Conservation (phyloP, 345 rosid species). For the Lepidium didymum region DNA sequence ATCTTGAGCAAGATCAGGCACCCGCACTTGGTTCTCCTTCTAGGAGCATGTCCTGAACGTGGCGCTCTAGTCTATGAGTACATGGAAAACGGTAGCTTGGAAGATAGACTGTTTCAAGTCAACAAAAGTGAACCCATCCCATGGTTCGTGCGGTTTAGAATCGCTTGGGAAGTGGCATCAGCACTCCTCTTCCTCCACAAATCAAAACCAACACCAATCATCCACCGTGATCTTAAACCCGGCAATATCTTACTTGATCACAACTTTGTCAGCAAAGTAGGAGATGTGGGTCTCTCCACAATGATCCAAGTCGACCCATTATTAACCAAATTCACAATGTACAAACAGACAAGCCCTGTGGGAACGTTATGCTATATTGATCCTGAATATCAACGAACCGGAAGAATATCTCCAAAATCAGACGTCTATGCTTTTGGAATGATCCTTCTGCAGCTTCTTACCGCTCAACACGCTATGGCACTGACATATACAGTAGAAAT, state of each 20-base stretch:
- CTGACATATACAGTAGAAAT: slow-evolving; percentile 55
- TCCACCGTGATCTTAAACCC: slow-evolving; percentile 91
- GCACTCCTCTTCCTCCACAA: slow-evolving; percentile 77
- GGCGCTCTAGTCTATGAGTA: slow-evolving; percentile 79
- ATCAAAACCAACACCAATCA: slow-evolving; percentile 62
- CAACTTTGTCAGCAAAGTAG: slow-evolving; percentile 78
- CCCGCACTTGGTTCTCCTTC: slow-evolving; percentile 84
- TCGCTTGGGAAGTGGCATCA: slow-evolving; percentile 89
- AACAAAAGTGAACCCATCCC: slow-evolving; percentile 56
- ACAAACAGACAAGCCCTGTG: slow-evolving; percentile 55
- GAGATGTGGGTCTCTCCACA: slow-evolving; percentile 86
- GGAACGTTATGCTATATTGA: slow-evolving; percentile 86
- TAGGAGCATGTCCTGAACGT: slow-evolving; percentile 76
- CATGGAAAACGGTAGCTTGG: slow-evolving; percentile 87
- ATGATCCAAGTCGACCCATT: slow-evolving; percentile 37
- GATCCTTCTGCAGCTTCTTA: slow-evolving; percentile 71
- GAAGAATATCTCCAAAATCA: slow-evolving; percentile 61
- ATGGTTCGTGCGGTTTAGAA: slow-evolving; percentile 67
- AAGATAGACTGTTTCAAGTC: slow-evolving; percentile 47
- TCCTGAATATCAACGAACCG: slow-evolving; percentile 87
- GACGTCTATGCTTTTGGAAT: slow-evolving; percentile 86
- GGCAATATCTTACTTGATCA: slow-evolving; percentile 79
- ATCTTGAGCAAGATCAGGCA: slow-evolving; percentile 78
- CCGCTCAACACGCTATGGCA: slow-evolving; percentile 72
- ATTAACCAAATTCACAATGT: slow-evolving; percentile 25